A percentile compares a stretch with the other conserved stretches of the same genome.
Conservation (phyloP, 805 yeast species). For the Kazachstania taianensis region DNA sequence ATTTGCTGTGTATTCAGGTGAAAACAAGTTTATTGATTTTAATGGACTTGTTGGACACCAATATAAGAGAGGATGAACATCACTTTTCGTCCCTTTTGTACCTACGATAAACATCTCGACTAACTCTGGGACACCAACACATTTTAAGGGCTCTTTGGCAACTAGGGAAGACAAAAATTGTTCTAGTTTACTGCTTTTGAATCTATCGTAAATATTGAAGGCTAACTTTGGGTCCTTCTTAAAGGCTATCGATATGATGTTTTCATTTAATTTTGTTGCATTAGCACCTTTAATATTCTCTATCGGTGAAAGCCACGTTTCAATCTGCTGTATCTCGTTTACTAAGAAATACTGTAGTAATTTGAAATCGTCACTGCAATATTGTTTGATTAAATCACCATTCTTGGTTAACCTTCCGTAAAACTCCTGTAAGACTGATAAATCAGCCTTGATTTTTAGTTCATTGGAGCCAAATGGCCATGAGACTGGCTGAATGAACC, state of each 20-base stretch:
- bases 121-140: slow-evolving; percentile 20
- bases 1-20: slow-evolving; percentile 60
- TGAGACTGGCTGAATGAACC: slow-evolving; percentile 57
- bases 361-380: slow-evolving; percentile 39
- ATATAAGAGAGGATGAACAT: slow-evolving; percentile 36
- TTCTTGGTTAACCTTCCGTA: slow-evolving; percentile 18
- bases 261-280: slow-evolving; percentile 26
- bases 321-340: slow-evolving; percentile 62
- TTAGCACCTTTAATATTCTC: slow-evolving; percentile 26
- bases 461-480: slow-evolving; percentile 84
- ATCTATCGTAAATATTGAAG: slow-evolving; percentile 54
- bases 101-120: slow-evolving; percentile 12
- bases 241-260: slow-evolving; percentile 49
- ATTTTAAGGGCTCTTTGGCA: slow-evolving; percentile 43
- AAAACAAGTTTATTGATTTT: slow-evolving; percentile 72
- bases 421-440: slow-evolving; percentile 46
- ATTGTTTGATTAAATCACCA: slow-evolving; percentile 12
- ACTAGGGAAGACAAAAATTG: slow-evolving; percentile 37
- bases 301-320: slow-evolving; percentile 60
- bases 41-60: slow-evolving; percentile 78
- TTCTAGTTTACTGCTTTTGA: slow-evolving; percentile 22
- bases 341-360: slow-evolving; percentile 55
- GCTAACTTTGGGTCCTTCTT: slow-evolving; percentile 63
- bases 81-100: slow-evolving; percentile 3
- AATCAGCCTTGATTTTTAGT: slow-evolving; percentile 60